Percentiles rank a stretch among this genome's conserved stretches.
Conservation (phyloP, 1,139 yeast species). For the Eremothecium sinecaudum region DNA sequence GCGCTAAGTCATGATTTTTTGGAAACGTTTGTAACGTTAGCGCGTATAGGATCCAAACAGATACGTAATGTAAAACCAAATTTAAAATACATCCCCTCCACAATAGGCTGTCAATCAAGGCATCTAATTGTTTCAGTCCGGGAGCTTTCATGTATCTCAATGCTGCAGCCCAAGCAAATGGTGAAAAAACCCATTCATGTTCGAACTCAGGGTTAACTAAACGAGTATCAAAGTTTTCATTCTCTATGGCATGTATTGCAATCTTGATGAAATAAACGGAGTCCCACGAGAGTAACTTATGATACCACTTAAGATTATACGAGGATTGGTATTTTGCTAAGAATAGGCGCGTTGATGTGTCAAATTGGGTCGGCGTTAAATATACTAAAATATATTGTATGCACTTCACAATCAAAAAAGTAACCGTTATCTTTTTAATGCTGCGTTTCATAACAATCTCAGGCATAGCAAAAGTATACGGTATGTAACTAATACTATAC, state of each 20-base stretch:
- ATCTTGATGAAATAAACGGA: constrained; percentile 59
- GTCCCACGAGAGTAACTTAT: constrained; percentile 73
- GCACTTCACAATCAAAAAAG: constrained; percentile 32
- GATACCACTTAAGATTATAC: constrained; percentile 24
- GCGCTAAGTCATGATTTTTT: constrained; percentile 17
- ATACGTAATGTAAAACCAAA: constrained; percentile 44
- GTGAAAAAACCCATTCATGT: constrained; percentile 86
- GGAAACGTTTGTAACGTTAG: constrained; percentile 37
- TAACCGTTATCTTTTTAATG: constrained; percentile 9
- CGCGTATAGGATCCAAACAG: constrained; percentile 43
- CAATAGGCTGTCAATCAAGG: constrained; percentile 32
- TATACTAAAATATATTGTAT: constrained; percentile 35
- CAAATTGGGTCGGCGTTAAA: constrained; percentile 40
- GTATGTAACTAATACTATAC: too few relatives aligned
- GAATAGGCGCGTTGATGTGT: constrained; percentile 38
- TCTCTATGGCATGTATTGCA: neutral
- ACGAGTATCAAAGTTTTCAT: constrained; percentile 8
- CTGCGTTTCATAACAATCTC: too few relatives aligned
- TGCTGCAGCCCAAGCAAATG: constrained; percentile 54
- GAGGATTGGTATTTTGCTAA: constrained; percentile 11
- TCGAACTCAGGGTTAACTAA: constrained; percentile 50
- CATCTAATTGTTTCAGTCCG: constrained; percentile 3
- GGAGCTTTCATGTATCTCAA: constrained; percentile 26
- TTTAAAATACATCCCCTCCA: constrained; percentile 39
- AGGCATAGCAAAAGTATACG: too few relatives aligned